Evolutionary conservation across 768 basidiomycete species (phyloP), one percentile per base, ranked within the genome.

Genomic region (Agrocybe praecox): DNA sequence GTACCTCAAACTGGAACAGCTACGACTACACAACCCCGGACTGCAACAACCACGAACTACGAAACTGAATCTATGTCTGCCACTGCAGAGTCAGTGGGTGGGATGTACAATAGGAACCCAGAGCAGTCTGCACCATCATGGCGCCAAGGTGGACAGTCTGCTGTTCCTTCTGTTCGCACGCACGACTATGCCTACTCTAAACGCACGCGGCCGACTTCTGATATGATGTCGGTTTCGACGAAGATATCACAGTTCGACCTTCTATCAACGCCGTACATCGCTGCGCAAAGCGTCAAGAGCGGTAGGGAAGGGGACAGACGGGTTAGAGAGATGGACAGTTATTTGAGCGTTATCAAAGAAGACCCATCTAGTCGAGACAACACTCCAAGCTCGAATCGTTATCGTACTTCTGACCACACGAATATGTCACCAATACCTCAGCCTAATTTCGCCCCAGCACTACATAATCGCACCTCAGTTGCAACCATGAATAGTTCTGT

Each of bases 281-380:
- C 57, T 44, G 65, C 65, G 24, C 54, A 65, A 44, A 66, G 69
- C 50, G 63, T 64, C 23, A 56, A 60, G 44, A 69, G 69, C 49
- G 63, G 60, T 14, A 69, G 65, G 47, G 60, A 61, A 26, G 55
- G 47, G 11, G 24, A n/a, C n/a, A 60, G 59, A 60, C 65, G 53
- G 48, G 47, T 66, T 18, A 72, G 57, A 47, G 69, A 68, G 47
- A 68, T 67, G 59, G 64, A 69, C 10, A 68, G 63, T 50, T 54
- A 59, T 18, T 62, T 78, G 54, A 74, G 69, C 47, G 68, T 72
- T 48, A 80, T 80, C 60, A 73, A 69, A 45, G 78, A 80, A 60
- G 69, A 76, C 53, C 70, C 74, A 9, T 57, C 62, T 50, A 76
- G 73, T 58, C 59, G 72, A 29, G 69, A 59, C 17, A 58, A 64